phyloP scores from a whole-genome alignment of 73 alveolate genomes.

The Tetrahymena thermophila region DNA sequence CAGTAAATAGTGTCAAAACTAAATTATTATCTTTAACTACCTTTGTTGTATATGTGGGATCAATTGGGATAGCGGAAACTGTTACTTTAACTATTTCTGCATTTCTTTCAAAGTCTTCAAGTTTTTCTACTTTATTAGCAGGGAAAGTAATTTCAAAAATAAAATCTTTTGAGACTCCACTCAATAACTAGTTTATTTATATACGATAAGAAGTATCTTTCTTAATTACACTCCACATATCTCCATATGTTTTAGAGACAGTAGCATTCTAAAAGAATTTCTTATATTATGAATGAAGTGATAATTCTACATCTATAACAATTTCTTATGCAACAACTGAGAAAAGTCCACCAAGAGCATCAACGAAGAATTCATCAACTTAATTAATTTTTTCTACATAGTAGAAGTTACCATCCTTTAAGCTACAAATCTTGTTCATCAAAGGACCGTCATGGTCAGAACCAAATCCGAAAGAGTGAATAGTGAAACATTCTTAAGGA shows the following conservation, averaged over 20 bases:
- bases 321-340: conserved; percentile 20
- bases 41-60: background rate
- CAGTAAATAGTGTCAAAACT: conserved; percentile 16
- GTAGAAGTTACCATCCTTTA: conserved; percentile 42
- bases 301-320: conserved; percentile 3
- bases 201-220: conserved; percentile 2
- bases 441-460: conserved; percentile 42
- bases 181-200: background rate
- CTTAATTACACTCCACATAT: conserved; percentile 13
- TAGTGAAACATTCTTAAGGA: background rate
- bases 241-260: conserved; percentile 25
- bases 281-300: background rate
- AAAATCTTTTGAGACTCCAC: conserved; percentile 16
- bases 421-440: conserved; percentile 13
- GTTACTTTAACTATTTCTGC: background rate
- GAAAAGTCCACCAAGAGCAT: conserved; percentile 38
- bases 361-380: conserved; percentile 43
- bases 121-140: background rate
- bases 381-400: conserved; percentile 23
- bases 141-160: conserved; percentile 22
- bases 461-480: conserved; percentile 56
- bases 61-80: background rate
- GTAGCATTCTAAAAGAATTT: background rate
- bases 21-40: conserved; percentile 6
- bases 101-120: background rate